These are phyloP conservation scores for Dendrobium catenatum DNA, from an alignment of 106 monocot species.

Conservation along the genomic window DNA sequence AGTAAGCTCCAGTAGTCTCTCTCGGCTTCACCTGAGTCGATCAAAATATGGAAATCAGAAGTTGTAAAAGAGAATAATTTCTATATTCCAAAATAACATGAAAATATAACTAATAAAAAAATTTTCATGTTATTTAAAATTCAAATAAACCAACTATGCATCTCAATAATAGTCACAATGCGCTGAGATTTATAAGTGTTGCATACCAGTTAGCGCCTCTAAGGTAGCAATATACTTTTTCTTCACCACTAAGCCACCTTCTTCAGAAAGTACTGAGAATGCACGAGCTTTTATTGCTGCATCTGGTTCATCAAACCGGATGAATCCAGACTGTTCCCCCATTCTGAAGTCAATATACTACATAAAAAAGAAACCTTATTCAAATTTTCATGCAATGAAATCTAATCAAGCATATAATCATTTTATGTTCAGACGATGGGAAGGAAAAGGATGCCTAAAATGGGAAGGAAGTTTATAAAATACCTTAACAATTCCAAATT, in stretches of 20 bases:
- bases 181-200: not conserved
- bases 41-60: not conserved
- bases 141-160: not conserved
- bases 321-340: conserved; percentile 72
- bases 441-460: not conserved
- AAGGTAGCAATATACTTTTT: conserved; percentile 47
- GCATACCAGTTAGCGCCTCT: conserved; percentile 66
- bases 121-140: not conserved
- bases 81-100: not conserved
- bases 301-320: conserved; percentile 76
- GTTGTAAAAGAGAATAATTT: not conserved
- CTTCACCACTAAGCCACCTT: conserved; percentile 67
- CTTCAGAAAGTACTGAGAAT: conserved; percentile 48
- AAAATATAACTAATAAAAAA: not conserved
- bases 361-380: conserved; percentile 8
- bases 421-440: not conserved
- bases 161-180: not conserved
- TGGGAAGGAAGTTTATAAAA: not conserved
- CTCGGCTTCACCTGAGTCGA: conserved; percentile 50
- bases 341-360: conserved; percentile 74
- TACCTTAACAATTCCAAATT: conserved; percentile 89
- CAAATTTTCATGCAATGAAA: not conserved
- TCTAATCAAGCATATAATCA: not conserved
- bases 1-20: conserved; percentile 53
- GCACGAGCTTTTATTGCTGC: conserved; percentile 78